phyloP scores from a whole-genome alignment of 1,139 yeast genomes.

The Torulaspora globosa region DNA sequence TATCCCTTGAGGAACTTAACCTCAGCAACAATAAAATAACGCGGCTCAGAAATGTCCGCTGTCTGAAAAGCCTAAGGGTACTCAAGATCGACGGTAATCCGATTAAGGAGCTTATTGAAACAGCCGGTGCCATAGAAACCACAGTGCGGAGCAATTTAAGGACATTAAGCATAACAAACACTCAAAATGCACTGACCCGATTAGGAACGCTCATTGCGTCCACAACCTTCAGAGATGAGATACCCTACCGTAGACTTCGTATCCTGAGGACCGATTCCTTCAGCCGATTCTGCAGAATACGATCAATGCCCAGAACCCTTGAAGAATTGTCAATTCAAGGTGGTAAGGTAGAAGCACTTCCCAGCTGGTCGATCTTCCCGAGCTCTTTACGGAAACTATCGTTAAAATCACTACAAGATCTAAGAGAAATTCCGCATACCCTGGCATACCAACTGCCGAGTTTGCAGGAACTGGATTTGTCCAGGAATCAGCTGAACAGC shows the following conservation, averaged over 20 bases:
- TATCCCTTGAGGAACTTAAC: conserved; percentile 24
- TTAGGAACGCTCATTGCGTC: background rate
- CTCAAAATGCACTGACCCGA: conserved; percentile 3
- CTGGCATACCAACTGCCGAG: conserved; percentile 10
- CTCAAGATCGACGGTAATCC: conserved; percentile 29
- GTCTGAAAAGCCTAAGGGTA: conserved; percentile 18
- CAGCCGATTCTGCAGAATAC: conserved; percentile 4
- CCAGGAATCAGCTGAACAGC: conserved; percentile 11
- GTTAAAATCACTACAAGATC: conserved; percentile 8
- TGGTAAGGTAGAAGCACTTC: conserved; percentile 11
- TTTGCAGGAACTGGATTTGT: conserved; percentile 10
- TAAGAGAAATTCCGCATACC: conserved; percentile 8
- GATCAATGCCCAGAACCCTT: conserved; percentile 8
- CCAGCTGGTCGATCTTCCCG: conserved; percentile 11
- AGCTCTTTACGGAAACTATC: conserved; percentile 9
- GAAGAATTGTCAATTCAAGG: conserved; percentile 10
- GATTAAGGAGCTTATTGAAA: conserved; percentile 16
- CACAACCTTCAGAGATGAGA: background rate
- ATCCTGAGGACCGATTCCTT: conserved; percentile 9
- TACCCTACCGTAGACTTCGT: conserved; percentile 12
- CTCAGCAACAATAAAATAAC: conserved; percentile 26
- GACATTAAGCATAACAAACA: conserved; percentile 9
- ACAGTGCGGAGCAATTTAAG: conserved; percentile 1
- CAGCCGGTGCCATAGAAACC: background rate
- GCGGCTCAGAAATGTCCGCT: conserved; percentile 19